Base-by-base conservation (phyloP, 2,329 filamentous ascomycete genomes). In the Paracoccidioides brasiliensis region DNA sequence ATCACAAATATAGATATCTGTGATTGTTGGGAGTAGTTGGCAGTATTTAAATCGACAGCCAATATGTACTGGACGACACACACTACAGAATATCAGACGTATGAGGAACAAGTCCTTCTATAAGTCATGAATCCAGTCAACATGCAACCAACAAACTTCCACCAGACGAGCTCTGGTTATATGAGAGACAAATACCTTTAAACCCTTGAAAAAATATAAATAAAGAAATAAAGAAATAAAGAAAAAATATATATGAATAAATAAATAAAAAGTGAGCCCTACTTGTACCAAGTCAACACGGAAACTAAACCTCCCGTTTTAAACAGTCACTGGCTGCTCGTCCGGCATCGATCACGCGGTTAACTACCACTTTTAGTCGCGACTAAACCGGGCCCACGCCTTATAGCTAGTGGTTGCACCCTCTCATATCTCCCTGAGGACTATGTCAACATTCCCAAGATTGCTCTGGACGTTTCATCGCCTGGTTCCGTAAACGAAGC, bases 391-490 rank as follows among this genome's bases (percentile, higher is more conserved):
- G 37, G 37, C 44, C 50, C 3, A n/a, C 49, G 42, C 22, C 61
- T 78, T 1, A 67, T 77, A 28, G 74, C 74, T 0, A 77, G 74
- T 1, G 75, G 75, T 30, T 72, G 76, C n/a, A 71, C 74, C 30
- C 70, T 78, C 4, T 64, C 68, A 2, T 68, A 67, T 59, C 66
- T 77, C 14, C 67, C 73, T 0, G 62, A 69, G 22, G 59, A 64
- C 49, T 3, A 45, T n/a, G 38, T 61, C 28, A 68, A 68, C 52
- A 64, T 77, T 30, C 67, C 78, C 56, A 76, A 75, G 57, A 61
- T 76, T 2, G 60, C 64, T 0, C 64, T 78, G 4, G 75, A 78
- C 56, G 75, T 79, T 2, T 76, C 72, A 0, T 75, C 69, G 5
- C 30, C 28, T 9, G 9, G n/a, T 38, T 48, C 42, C n/a, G 42